Evolutionary conservation across 768 basidiomycete species (phyloP), one percentile per base, ranked within the genome.

Genomic region (Lactifluus echinatus): DNA sequence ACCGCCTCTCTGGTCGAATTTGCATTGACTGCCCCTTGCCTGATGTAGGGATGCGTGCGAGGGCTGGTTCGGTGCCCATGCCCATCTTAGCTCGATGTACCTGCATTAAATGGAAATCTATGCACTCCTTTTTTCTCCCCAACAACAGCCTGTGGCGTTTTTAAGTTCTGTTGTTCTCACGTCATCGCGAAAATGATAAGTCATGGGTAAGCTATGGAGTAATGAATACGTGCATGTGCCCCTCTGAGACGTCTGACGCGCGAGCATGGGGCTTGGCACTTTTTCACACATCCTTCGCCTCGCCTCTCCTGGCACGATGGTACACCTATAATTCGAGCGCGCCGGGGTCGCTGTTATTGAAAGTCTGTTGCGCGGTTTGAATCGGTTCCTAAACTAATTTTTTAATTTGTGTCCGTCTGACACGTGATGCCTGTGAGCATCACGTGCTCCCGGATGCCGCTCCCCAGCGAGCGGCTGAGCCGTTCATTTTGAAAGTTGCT

Each of bases 91-190:
- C 58, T 59, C 58, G 47, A 50, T 1, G 21, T 59, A 37, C 36
- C 50, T 23, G 58, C 53, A 59, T 59, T 55, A 51, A 29, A 55
- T 59, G 58, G 58, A 59, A 59, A 50, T 21, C n/a, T 55, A 55
- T 59, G 53, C 21, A 37, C 50, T 48, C 36, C 40, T 26, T 26
- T 15, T 33, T 42, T 48, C 44, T 43, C 14, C 31, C 26, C 45
- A 39, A 42, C 7, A n/a, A 10, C n/a, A 24, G 26, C 29, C 26
- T 47, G 42, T 55, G 53, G 58, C 53, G 48, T 44, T 44, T 45
- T 54, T 50, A 43, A 55, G 58, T 44, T 55, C 26, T 31, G 57
- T 11, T 33, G 19, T 26, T 57, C 50, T 57, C 37, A 57, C 56
- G 56, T 47, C 39, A 57, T 34, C 21, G 14, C 40, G 15, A 33